phyloP scores from a whole-genome alignment of 2,329 filamentous ascomycete genomes.

The Trichoderma polysporum region DNA sequence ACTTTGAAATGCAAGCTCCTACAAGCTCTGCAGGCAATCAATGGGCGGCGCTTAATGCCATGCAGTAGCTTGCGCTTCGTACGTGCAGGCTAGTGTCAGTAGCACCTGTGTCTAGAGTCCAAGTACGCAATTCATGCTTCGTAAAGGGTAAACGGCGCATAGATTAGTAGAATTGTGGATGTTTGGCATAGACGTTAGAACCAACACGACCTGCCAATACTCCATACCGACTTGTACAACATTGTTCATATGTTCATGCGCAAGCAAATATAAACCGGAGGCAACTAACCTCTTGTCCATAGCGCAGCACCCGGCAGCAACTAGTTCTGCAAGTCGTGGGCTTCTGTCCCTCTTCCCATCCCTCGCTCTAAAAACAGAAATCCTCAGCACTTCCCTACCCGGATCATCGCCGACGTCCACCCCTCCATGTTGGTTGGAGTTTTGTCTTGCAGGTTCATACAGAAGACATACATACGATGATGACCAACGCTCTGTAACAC shows the following conservation, averaged over 20 bases:
- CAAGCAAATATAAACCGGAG: neutral
- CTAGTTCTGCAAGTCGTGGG: slow-evolving; percentile 1
- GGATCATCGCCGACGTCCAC: neutral
- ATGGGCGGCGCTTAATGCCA: slow-evolving; percentile 8
- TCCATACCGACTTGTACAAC: no score
- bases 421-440: neutral
- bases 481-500: neutral
- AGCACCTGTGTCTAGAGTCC: neutral
- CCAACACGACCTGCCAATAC: neutral
- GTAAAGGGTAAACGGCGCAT: neutral
- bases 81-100: neutral
- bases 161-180: no score
- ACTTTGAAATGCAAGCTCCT: slow-evolving; percentile 4
- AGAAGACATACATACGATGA: neutral
- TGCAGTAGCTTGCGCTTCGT: neutral
- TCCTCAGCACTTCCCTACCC: neutral
- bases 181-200: neutral
- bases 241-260: neutral
- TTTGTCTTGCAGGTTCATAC: neutral
- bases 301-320: neutral
- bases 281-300: neutral
- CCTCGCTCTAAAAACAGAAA: neutral
- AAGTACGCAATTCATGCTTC: neutral
- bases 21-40: neutral
- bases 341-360: neutral